Conservation (phyloP, 192 early-diverging fungal species). For the Lunasporangiospora selenospora region DNA sequence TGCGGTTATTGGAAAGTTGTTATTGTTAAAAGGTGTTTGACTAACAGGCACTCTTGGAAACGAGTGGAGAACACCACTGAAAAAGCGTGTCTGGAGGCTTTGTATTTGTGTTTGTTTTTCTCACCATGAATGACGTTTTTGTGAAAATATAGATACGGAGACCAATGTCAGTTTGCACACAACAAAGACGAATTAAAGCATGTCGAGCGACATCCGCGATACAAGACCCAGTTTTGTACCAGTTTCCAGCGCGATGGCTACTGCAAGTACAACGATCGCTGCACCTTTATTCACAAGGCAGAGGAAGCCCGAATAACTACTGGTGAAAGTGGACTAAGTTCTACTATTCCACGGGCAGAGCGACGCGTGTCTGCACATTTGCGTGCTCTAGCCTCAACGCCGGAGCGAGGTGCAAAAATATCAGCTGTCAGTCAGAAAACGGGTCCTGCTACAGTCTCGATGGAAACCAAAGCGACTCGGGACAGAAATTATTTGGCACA, state of each 20-base stretch:
- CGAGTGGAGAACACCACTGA: too few relatives aligned
- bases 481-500: too few relatives aligned
- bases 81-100: too few relatives aligned
- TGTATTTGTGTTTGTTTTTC: background rate
- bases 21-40: background rate
- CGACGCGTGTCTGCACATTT: too few relatives aligned
- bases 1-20: background rate
- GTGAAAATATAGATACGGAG: constrained; percentile 87
- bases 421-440: too few relatives aligned
- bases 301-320: constrained; percentile 53
- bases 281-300: constrained; percentile 89
- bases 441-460: too few relatives aligned
- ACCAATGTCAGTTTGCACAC: constrained; percentile 96
- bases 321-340: too few relatives aligned
- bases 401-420: too few relatives aligned
- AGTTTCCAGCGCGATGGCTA: constrained; percentile 88
- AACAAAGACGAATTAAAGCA: constrained; percentile 76
- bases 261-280: constrained; percentile 94
- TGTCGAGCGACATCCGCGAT: constrained; percentile 88
- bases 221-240: constrained; percentile 95
- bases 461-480: too few relatives aligned
- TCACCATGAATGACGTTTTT: background rate
- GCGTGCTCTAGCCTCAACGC: too few relatives aligned
- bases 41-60: background rate
- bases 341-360: too few relatives aligned